phyloP scores from a whole-genome alignment of 129 eudicot species.

The Helianthus tuberosus region DNA sequence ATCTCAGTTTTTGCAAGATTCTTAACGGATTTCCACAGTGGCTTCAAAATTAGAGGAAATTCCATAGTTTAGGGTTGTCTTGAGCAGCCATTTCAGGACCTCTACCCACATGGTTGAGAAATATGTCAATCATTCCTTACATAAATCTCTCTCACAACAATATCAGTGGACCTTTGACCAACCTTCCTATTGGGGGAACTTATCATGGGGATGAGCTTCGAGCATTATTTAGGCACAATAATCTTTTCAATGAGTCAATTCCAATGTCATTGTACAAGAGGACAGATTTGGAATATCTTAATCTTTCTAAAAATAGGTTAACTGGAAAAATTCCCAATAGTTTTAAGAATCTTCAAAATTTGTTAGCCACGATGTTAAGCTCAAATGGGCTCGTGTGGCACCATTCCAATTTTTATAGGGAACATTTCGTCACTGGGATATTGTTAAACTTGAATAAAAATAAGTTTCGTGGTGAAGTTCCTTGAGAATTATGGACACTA shows the following conservation, averaged over 20 bases:
- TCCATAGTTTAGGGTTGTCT: background rate
- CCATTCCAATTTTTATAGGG: background rate
- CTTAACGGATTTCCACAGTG: constrained; percentile 26
- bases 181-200: background rate
- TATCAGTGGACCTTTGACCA: background rate
- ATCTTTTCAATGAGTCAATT: constrained; percentile 12
- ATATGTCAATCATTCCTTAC: background rate
- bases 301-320: constrained; percentile 11
- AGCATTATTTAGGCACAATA: background rate
- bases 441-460: constrained; percentile 5
- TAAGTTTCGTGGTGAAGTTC: constrained; percentile 24
- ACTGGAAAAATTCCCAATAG: background rate
- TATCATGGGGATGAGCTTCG: background rate
- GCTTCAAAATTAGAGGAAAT: constrained; percentile 10
- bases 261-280: constrained; percentile 15
- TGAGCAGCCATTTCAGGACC: background rate
- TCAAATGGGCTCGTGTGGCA: background rate
- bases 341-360: background rate
- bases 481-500: constrained; percentile 6
- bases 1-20: background rate
- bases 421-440: background rate
- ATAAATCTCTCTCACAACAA: constrained; percentile 25
- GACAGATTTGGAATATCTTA: background rate
- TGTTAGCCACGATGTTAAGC: background rate
- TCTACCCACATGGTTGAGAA: constrained; percentile 13